Percentiles rank a stretch among this genome's conserved stretches.
Conservation (phyloP, 345 rosid genomes). For the Trapa bicornis region DNA sequence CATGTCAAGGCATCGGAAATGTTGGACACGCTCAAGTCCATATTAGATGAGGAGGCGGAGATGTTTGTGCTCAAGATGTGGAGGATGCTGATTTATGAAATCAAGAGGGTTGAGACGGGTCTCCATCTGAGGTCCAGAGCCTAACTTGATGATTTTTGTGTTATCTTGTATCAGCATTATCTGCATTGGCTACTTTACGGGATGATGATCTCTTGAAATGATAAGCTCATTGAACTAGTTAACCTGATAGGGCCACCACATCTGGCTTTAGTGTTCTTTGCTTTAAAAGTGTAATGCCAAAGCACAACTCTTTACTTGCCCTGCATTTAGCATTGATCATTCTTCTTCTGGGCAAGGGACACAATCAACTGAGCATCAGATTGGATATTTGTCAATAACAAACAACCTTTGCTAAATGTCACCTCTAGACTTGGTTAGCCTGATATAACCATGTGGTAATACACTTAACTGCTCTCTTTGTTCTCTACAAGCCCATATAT, state of each 20-base stretch:
- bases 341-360: background rate
- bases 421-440: background rate
- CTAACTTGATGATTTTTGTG: slow-evolving; percentile 13
- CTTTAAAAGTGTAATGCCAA: background rate
- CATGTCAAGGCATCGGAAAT: slow-evolving; percentile 83
- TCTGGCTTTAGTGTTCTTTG: background rate
- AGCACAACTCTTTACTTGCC: background rate
- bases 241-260: background rate
- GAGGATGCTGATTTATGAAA: slow-evolving; percentile 97
- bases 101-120: slow-evolving; percentile 82
- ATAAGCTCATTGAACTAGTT: background rate
- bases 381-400: background rate
- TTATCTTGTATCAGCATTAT: background rate
- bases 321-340: background rate
- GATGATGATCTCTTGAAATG: background rate
- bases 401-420: background rate
- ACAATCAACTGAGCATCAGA: background rate
- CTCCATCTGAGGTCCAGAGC: slow-evolving; percentile 45
- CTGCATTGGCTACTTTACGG: background rate
- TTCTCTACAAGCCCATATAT: no score
- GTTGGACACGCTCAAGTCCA: slow-evolving; percentile 80
- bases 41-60: slow-evolving; percentile 92
- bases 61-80: slow-evolving; percentile 99
- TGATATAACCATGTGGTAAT: background rate
- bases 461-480: no score